A percentile compares a stretch with the other conserved stretches of the same genome.
These are phyloP conservation scores for Sabuloglossum arenarium DNA, from an alignment of 495 filamentous ascomycete species.

Conservation along the genomic window DNA sequence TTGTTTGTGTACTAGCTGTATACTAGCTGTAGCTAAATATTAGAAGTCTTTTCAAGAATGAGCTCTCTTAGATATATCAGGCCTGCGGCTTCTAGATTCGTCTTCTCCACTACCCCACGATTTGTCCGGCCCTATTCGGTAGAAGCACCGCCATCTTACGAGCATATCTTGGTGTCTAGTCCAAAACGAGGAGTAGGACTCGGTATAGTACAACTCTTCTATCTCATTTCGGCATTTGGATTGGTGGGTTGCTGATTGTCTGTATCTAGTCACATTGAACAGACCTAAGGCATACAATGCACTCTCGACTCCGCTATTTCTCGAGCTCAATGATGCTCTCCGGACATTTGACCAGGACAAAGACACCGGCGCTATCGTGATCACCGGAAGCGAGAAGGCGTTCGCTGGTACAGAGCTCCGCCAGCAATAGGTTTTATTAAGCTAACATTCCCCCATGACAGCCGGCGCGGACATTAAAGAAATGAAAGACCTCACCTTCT, in stretches of 20 bases:
- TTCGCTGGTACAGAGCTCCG: conserved; percentile 41
- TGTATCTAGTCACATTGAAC: conserved; percentile 63
- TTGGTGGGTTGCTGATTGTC: conserved; percentile 4
- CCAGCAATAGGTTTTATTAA: neutral
- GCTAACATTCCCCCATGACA: conserved; percentile 5
- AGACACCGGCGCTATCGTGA: conserved; percentile 51
- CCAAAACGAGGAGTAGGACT: conserved; percentile 78
- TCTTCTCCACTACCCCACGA: conserved; percentile 21
- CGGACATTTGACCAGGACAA: conserved; percentile 46
- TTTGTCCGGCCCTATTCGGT: conserved; percentile 33
- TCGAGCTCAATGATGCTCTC: conserved; percentile 73
- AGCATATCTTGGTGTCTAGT: conserved; percentile 57
- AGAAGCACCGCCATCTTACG: conserved; percentile 38
- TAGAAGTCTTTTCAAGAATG: conserved; percentile 18
- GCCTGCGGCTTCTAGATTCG: conserved; percentile 36
- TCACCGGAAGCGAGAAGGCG: conserved; percentile 71
- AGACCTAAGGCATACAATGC: conserved; percentile 91
- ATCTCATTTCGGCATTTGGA: too few relatives aligned
- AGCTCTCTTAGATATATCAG: conserved; percentile 33
- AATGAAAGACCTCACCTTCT: conserved; percentile 82
- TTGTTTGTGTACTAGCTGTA: too few relatives aligned
- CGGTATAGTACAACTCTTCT: conserved; percentile 31
- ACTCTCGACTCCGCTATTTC: conserved; percentile 68
- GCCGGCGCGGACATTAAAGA: conserved; percentile 98
- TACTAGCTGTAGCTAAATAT: neutral